Evolutionary conservation across 352 stramenopile genomes (phyloP), one percentile per base, ranked within the genome.

Genomic region (Globisporangium ultimum): DNA sequence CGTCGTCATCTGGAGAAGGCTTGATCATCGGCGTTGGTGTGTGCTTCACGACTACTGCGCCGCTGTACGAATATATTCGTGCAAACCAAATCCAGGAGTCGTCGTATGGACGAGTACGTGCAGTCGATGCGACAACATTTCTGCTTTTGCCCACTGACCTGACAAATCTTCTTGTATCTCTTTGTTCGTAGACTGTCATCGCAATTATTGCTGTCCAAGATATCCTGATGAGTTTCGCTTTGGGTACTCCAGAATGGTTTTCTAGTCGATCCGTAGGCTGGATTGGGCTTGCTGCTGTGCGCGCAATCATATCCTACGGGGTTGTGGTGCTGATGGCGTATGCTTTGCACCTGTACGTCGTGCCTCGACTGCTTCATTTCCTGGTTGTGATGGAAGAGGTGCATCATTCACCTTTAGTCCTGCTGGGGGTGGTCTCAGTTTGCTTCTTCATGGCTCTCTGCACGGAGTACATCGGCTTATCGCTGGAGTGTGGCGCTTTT

Each of bases 201-300:
- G 80, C 85, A 3, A 92, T 95, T 73, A 93, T 95, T 66, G 85
- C 83, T 6, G 78, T 93, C 3, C 85, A 95, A 64, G 85, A 95
- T 56, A 64, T 90, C 14, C 65, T 95, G 11, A 95, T 95, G 85
- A 95, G 85, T 43, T 95, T 95, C 67, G 84, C 82, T 15, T 57
- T 95, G 3, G 85, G 83, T 13, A 92, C 85, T 0, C 85, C 85
- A 0, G 85, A 95, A 64, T 95, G 85, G 85, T 95, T 95, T 60
- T 87, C 84, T 0, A 76, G 80, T 0, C 80, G 78, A 28, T 90
- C 82, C 0, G 70, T 87, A 41, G 73, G 80, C 11, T 90, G 78
- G 68, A 87, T 93, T 24, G 78, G 81, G 41, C 61, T 95, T 11
- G 79, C 83, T 0, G 85, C 87, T 45, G 40, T 91, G 32, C 83